phyloP scores from a whole-genome alignment of 306 rosid genomes.

The Cyamopsis tetragonoloba region DNA sequence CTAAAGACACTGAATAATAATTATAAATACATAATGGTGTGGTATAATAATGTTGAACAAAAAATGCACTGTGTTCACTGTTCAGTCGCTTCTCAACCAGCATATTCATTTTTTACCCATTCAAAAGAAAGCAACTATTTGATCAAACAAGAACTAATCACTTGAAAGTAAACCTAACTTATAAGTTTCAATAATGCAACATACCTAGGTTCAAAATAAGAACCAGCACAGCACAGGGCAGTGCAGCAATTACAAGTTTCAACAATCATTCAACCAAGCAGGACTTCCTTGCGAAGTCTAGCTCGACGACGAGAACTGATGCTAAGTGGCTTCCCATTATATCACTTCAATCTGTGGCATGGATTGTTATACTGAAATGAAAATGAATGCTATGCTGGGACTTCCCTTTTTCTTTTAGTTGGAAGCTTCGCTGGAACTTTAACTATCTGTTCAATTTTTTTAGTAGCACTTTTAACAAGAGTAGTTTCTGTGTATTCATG shows the following conservation, averaged over 20 bases:
- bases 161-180: neutral
- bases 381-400: neutral
- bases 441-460: neutral
- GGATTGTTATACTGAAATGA: neutral
- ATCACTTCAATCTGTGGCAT: neutral
- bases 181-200: neutral
- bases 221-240: constrained; percentile 12
- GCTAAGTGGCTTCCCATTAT: constrained; percentile 52
- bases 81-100: too few relatives aligned
- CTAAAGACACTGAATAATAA: too few relatives aligned
- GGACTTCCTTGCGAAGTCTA: constrained; percentile 66
- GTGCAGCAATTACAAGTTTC: neutral
- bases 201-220: neutral
- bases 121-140: neutral
- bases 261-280: constrained; percentile 7
- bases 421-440: neutral
- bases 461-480: too few relatives aligned
- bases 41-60: too few relatives aligned
- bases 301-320: constrained; percentile 73
- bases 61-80: too few relatives aligned
- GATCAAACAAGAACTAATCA: neutral
- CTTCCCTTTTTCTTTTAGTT: too few relatives aligned
- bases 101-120: neutral
- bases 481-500: neutral
- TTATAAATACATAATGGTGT: too few relatives aligned